Base-by-base conservation (phyloP, 345 rosid genomes). In the Dimocarpus longan region DNA sequence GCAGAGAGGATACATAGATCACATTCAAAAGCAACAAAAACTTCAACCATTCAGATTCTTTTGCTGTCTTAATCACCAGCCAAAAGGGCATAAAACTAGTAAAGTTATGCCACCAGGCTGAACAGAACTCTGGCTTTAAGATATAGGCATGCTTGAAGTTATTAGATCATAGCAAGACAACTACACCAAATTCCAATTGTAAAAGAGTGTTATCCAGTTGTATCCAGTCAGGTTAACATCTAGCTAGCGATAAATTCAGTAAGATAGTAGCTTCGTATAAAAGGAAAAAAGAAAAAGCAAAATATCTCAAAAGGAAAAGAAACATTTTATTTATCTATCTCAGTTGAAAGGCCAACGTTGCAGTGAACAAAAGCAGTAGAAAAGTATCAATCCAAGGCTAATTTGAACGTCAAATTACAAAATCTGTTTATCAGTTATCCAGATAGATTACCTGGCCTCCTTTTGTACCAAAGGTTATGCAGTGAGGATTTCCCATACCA, bases 401-500 rank as follows among this genome's bases (percentile, higher is more conserved):
- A 26, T 26, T 26, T 26, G 28, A 26, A 26, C 28, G 1, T 26
- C 28, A 26, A 26, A 26, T 26, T 26, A 26, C 28, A 26, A 26
- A 26, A 1, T 26, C 28, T 0, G 28, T 26, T 26, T 26, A 26
- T 26, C 28, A 26, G 28, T 26, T 26, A 26, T 26, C 28, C 28
- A 26, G 1, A 26, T 0, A 42, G 10, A 26, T n/a, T 84, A 97
- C 99, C 96, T 88, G 84, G 64, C 84, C 87, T 79, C 79, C 90
- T 75, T 87, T 88, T 46, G 82, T 84, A 57, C 97, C 95, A 63
- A 94, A 93, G 69, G 93, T 92, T 28, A 97, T 71, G 74, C 99
- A 97, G 73, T 97, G 99, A 68, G 99, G 99, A 86, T 97, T 97
- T 15, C 99, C 98, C 99, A 94, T 97, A 67, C 98, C 92, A 83